Conservation (phyloP, 1,284 basidiomycete genomes). For the Ganoderma resinaceum region DNA sequence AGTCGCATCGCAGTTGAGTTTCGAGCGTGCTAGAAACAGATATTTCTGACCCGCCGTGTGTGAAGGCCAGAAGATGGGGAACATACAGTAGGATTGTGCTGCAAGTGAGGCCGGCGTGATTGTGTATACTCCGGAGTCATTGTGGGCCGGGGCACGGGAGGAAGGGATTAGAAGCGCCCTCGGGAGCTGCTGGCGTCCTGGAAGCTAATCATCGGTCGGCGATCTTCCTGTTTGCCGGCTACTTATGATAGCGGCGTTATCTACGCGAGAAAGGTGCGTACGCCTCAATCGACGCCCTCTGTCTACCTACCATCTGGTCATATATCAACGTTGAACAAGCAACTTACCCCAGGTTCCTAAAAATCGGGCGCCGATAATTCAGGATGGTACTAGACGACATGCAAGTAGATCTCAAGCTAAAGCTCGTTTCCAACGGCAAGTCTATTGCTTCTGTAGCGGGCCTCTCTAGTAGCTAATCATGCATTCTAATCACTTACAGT, state of each 20-base stretch:
- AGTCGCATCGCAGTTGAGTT: background rate
- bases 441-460: background rate
- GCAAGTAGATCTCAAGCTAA: background rate
- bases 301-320: too few relatives aligned
- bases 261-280: constrained; percentile 12
- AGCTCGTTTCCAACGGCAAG: background rate
- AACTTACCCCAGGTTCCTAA: background rate
- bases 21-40: background rate
- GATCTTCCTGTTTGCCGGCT: background rate
- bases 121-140: too few relatives aligned
- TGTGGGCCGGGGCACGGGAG: too few relatives aligned
- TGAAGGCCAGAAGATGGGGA: background rate
- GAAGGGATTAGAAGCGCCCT: background rate
- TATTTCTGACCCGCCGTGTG: background rate
- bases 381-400: too few relatives aligned
- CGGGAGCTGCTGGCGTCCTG: background rate
- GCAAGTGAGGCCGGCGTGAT: background rate
- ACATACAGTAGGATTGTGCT: background rate
- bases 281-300: background rate
- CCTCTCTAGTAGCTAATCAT: background rate
- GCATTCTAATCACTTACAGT: too few relatives aligned
- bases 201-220: background rate
- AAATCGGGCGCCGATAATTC: too few relatives aligned
- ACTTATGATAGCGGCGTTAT: constrained; percentile 6
- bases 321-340: background rate